Conservation (phyloP, 768 basidiomycete genomes). For the Psilocybe cyanescens region DNA sequence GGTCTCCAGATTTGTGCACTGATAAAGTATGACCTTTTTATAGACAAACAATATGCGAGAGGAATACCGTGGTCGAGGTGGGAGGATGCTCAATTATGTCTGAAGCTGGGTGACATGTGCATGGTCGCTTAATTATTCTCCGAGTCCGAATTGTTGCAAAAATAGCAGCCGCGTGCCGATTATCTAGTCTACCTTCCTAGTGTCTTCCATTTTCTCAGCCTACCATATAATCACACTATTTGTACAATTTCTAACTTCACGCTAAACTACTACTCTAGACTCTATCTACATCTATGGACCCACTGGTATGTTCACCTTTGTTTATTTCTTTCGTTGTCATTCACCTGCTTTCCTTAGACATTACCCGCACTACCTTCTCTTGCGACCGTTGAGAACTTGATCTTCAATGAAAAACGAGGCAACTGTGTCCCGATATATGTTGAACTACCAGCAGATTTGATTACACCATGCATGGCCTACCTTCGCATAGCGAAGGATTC, state of each 20-base stretch:
- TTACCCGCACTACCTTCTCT: slow-evolving; percentile 73
- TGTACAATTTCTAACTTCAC: slow-evolving; percentile 3
- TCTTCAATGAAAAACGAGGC: slow-evolving; percentile 80
- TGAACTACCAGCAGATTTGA: slow-evolving; percentile 91
- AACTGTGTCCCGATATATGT: slow-evolving; percentile 95
- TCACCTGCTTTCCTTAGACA: slow-evolving; percentile 44
- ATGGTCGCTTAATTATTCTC: not conserved
- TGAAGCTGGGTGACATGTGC: not conserved
- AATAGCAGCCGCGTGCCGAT: not conserved
- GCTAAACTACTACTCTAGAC: not conserved
- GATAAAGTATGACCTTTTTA: not conserved
- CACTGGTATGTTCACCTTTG: slow-evolving; percentile 41
- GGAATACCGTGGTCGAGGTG: not conserved
- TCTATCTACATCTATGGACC: slow-evolving; percentile 42
- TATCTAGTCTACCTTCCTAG: not conserved
- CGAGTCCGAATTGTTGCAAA: not conserved
- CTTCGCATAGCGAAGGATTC: slow-evolving; percentile 91
- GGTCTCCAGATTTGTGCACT: not conserved
- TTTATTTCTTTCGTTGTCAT: slow-evolving; percentile 1
- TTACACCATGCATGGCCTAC: slow-evolving; percentile 97
- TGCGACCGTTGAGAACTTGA: slow-evolving; percentile 74
- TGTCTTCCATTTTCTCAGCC: not conserved
- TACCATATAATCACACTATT: slow-evolving; percentile 1
- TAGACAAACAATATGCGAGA: not conserved
- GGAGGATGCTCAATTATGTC: not conserved